Evolutionary conservation across 768 basidiomycete species (phyloP).

Genomic region (Serendipita indica): DNA sequence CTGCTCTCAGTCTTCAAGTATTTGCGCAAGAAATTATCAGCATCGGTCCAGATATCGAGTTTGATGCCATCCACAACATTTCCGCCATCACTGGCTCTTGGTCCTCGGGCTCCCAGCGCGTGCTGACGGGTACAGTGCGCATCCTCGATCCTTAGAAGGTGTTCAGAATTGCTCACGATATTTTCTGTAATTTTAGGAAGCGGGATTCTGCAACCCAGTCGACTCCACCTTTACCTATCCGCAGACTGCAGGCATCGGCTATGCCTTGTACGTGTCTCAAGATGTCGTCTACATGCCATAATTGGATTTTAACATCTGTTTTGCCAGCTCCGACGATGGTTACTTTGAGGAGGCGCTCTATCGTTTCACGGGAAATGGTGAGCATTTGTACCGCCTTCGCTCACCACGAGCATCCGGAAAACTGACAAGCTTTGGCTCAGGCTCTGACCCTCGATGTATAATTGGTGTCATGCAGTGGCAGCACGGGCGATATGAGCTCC

Average conservation of each 20-base stretch:
- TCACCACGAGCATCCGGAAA: not conserved
- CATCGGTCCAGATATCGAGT: constrained; percentile 6
- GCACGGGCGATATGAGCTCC: constrained; percentile 61
- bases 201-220: constrained; percentile 74
- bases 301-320: too few species aligned
- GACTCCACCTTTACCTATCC: constrained; percentile 79
- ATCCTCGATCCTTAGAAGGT: not conserved
- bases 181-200: constrained; percentile 1
- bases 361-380: constrained; percentile 78
- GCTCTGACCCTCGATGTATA: constrained; percentile 75
- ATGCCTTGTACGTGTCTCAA: constrained; percentile 58
- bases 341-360: constrained; percentile 87
- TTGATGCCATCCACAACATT: constrained; percentile 33
- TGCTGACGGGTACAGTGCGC: constrained; percentile 62
- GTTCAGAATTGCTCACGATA: not conserved
- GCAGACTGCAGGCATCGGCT: constrained; percentile 68
- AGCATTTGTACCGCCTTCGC: constrained; percentile 15
- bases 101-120: constrained; percentile 62
- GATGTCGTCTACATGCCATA: not conserved
- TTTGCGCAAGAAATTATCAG: not conserved
- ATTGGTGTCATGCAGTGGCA: constrained; percentile 78
- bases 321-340: constrained; percentile 54
- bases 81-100: constrained; percentile 70
- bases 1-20: not conserved
- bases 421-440: constrained; percentile 25